Base-by-base conservation (phyloP, 192 early-diverging fungal genomes). In the Mortierella hygrophila region DNA sequence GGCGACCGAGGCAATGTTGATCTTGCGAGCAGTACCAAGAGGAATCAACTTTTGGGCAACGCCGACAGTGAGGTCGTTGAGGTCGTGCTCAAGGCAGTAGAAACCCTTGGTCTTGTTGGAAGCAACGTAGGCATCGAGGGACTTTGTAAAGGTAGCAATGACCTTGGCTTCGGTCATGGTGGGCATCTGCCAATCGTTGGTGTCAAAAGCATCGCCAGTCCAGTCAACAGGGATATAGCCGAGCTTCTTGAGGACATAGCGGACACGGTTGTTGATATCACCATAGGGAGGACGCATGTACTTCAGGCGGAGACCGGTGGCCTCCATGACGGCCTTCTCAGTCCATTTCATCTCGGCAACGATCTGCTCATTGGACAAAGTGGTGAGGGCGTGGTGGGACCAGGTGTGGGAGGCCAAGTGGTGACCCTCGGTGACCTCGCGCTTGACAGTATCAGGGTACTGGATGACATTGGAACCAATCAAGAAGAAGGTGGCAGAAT, bases 381-480 rank as follows among this genome's bases (percentile, higher is more conserved):
- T 91, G 71, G 93, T 89, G 82, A 94, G 74, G 72, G 89, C 76
- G 54, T 82, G 77, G 79, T 93, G 93, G 47, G 91, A 90, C 93
- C 93, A 93, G 68, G 93, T 94, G 78, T 94, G 93, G 35, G 88
- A 86, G 71, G 89, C 91, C 76, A 94, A 74, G 63, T 94, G 92
- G 74, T 94, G 93, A 15, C 93, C 93, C 70, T 89, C 91, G 44
- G 85, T 85, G 7, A 90, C 18, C 78, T 88, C 90, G 68, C 90
- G 82, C 60, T 87, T 79, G 46, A 89, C 88, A 68, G 87, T 85
- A 52, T 83, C 86, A 47, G 91, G 88, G 84, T 88, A 89, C 72
- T 88, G 89, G 75, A 88, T 77, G 52, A 89, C 91, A 79, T 93
- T 93, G 81, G 89, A 88, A 57, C 92, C 92, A 80, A 93, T 94